phyloP scores from a whole-genome alignment of 768 basidiomycete genomes.

The Favolaschia claudopus region DNA sequence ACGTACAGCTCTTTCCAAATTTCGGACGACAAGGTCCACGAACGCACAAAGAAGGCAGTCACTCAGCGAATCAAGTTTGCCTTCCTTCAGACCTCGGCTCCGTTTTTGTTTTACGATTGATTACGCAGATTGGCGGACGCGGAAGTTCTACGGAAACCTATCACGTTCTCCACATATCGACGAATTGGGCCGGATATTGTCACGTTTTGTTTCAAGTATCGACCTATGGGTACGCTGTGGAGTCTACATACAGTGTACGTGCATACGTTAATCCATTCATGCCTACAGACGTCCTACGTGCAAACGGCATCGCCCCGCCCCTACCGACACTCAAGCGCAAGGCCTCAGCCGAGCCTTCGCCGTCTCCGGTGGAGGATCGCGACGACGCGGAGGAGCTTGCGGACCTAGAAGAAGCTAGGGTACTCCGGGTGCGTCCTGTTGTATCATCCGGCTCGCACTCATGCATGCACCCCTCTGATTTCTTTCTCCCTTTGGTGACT shows the following conservation, averaged over 20 bases:
- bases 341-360: background rate
- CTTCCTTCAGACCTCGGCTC: background rate
- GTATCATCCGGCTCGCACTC: no score
- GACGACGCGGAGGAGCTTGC: no score
- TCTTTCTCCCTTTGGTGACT: background rate
- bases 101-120: background rate
- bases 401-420: background rate
- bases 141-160: no score
- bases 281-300: conserved; percentile 6
- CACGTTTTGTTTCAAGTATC: background rate
- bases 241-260: no score
- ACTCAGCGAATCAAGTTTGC: background rate
- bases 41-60: conserved; percentile 1
- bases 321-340: background rate
- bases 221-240: background rate
- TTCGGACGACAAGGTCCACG: background rate
- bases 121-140: background rate
- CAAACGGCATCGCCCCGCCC: conserved; percentile 10
- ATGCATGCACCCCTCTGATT: no score
- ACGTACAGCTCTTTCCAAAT: background rate
- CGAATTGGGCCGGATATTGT: background rate
- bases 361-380: background rate
- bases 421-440: background rate
- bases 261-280: no score
- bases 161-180: background rate